These are phyloP conservation scores for Silene vulgaris DNA, from an alignment of 179 eudicot species.

Conservation along the genomic window DNA sequence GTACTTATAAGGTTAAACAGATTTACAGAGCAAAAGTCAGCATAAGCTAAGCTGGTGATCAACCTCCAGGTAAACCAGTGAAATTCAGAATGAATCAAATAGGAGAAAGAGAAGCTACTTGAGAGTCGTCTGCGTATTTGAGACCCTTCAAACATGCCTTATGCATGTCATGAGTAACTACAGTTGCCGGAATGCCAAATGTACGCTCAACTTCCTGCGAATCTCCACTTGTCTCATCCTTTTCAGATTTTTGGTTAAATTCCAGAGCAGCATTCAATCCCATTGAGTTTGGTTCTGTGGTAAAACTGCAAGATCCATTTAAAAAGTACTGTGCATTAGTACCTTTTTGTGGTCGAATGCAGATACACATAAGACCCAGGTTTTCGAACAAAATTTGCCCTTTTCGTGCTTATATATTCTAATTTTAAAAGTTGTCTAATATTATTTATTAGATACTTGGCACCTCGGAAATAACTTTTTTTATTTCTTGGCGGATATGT, in stretches of 20 bases:
- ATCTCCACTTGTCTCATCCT: conserved; percentile 30
- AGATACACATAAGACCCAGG: background rate
- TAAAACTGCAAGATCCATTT: conserved; percentile 51
- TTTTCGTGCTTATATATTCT: too few species aligned
- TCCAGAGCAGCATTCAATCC: conserved; percentile 72
- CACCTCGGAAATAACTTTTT: too few species aligned
- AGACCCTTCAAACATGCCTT: conserved; percentile 55
- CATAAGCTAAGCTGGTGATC: conserved; percentile 3
- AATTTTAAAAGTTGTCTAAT: too few species aligned
- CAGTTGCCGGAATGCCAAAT: conserved; percentile 46
- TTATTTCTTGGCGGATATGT: background rate
- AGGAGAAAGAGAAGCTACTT: conserved; percentile 48
- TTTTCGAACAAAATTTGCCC: too few species aligned
- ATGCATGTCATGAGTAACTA: conserved; percentile 34
- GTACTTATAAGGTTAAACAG: background rate
- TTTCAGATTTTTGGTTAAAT: conserved; percentile 24
- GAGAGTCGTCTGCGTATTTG: conserved; percentile 52
- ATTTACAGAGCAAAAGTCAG: conserved; percentile 5
- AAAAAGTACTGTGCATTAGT: background rate
- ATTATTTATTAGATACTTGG: too few species aligned
- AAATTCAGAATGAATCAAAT: conserved; percentile 25
- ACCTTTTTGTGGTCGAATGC: background rate
- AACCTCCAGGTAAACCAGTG: conserved; percentile 5
- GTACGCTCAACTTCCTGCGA: conserved; percentile 25
- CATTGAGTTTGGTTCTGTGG: conserved; percentile 49